These are phyloP conservation scores for Closterium sp. DNA, from an alignment of 139 green algal species.

Conservation along the genomic window DNA sequence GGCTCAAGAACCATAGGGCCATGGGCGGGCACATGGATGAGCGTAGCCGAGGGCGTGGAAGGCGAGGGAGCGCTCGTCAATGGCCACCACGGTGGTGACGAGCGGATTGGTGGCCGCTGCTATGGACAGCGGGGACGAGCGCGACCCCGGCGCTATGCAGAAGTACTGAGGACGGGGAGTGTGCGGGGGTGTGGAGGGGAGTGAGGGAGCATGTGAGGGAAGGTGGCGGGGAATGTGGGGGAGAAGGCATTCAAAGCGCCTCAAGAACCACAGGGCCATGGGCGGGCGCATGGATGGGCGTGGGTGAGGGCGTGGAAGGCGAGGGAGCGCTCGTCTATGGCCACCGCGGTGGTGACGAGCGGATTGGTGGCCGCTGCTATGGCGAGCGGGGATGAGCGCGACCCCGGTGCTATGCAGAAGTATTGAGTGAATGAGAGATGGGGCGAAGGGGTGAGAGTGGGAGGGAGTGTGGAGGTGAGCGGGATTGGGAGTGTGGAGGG, in stretches of 20 bases:
- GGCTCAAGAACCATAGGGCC: too few relatives aligned
- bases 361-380: constrained; percentile 80
- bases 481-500: neutral
- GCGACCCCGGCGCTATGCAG: constrained; percentile 88
- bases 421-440: constrained; percentile 48
- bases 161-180: constrained; percentile 68
- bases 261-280: too few relatives aligned
- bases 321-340: constrained; percentile 96
- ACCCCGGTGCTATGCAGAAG: constrained; percentile 93
- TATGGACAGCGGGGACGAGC: constrained; percentile 85
- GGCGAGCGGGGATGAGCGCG: constrained; percentile 86
- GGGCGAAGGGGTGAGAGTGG: too few relatives aligned
- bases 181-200: neutral
- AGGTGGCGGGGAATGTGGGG: too few relatives aligned
- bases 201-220: neutral
- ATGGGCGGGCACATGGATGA: neutral
- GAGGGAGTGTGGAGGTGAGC: too few relatives aligned
- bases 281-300: neutral
- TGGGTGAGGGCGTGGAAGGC: constrained; percentile 92
- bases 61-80: constrained; percentile 95
- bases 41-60: constrained; percentile 90
- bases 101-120: constrained; percentile 79
- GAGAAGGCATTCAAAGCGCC: too few relatives aligned
- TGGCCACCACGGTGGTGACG: constrained; percentile 73
- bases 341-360: constrained; percentile 69